These are phyloP conservation scores for Lablab purpureus DNA, from an alignment of 306 rosid species.

Conservation along the genomic window DNA sequence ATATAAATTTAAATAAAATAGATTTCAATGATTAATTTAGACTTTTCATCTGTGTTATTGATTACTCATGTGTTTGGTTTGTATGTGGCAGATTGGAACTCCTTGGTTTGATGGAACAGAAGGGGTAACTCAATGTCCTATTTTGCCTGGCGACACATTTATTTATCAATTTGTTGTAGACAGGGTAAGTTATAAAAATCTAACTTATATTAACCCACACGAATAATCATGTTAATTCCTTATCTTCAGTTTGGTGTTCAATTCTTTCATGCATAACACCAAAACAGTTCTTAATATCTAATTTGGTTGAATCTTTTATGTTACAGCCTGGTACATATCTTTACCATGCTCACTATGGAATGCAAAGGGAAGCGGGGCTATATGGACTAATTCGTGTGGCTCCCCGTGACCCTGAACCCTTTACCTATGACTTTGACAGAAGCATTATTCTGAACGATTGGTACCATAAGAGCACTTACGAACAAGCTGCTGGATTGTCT, in stretches of 20 bases:
- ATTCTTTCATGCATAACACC: not conserved
- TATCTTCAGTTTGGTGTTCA: not conserved
- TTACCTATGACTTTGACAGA: conserved; percentile 74
- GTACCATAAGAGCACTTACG: conserved; percentile 73
- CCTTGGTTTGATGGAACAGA: conserved; percentile 98
- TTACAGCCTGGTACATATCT: conserved; percentile 82
- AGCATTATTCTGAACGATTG: conserved; percentile 85
- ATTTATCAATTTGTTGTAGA: conserved; percentile 80
- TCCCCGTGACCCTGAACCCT: conserved; percentile 74
- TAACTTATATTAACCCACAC: not conserved
- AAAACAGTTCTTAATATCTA: not conserved
- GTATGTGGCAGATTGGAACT: conserved; percentile 68
- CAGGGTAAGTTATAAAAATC: conserved; percentile 56
- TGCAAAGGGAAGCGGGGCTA: conserved; percentile 91
- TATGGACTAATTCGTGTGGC: conserved; percentile 77
- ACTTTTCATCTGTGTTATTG: not conserved
- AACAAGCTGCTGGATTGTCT: conserved; percentile 75
- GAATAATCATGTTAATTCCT: not conserved
- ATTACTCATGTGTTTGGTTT: not conserved
- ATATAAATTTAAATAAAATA: too few relatives aligned
- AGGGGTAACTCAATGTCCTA: conserved; percentile 88
- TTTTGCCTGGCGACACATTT: conserved; percentile 82
- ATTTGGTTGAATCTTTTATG: conserved; percentile 14
- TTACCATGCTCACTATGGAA: conserved; percentile 92
- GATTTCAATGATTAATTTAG: not conserved